These are phyloP conservation scores for Excoecaria cochinchinensis DNA, from an alignment of 345 rosid genomes.

Conservation along the genomic window DNA sequence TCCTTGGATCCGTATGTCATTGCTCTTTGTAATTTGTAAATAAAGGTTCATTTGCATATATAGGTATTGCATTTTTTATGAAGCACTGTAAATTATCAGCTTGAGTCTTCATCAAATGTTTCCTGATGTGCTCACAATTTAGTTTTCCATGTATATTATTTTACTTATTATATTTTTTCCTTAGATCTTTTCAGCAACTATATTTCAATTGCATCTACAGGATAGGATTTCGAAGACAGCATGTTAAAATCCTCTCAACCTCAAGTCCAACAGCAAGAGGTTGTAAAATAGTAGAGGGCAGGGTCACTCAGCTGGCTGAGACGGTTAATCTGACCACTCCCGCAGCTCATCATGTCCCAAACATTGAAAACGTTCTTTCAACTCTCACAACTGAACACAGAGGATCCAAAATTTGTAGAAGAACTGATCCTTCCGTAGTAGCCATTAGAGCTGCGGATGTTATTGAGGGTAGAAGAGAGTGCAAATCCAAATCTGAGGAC, in stretches of 20 bases:
- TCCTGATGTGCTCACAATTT: not conserved
- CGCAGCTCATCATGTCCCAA: not conserved
- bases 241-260: not conserved
- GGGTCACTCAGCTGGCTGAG: not conserved
- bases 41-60: not conserved
- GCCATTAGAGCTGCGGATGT: too few relatives aligned
- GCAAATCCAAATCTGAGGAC: not conserved
- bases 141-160: not conserved
- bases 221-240: not conserved
- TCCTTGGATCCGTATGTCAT: not conserved
- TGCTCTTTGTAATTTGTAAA: not conserved
- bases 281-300: not conserved
- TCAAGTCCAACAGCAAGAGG: not conserved
- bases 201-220: not conserved
- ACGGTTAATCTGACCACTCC: not conserved
- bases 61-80: not conserved
- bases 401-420: not conserved
- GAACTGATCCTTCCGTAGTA: not conserved
- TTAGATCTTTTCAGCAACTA: not conserved
- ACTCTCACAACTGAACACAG: not conserved
- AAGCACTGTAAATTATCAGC: not conserved
- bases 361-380: not conserved
- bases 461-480: not conserved
- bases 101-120: not conserved
- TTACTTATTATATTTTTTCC: too few relatives aligned